Evolutionary conservation across 129 eudicot genomes (phyloP).

Genomic region (Flaveria robusta): DNA sequence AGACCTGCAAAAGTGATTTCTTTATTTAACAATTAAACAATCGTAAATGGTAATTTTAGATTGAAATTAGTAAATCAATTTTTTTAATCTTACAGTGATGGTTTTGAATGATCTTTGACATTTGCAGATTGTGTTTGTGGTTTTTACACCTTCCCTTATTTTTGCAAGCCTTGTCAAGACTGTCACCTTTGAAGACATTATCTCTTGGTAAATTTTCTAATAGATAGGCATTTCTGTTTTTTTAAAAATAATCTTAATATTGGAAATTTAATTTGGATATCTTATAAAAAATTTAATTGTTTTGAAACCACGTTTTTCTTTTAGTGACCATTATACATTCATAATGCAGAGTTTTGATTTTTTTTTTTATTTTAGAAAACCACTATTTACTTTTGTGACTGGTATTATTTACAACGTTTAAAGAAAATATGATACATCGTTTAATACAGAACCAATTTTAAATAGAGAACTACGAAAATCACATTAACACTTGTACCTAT

Average conservation of each 20-base stretch:
- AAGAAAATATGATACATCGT: neutral
- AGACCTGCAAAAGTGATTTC: neutral
- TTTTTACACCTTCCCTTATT: constrained; percentile 81
- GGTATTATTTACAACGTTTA: neutral
- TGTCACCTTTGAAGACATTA: constrained; percentile 72
- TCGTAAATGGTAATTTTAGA: neutral
- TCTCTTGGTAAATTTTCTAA: constrained; percentile 60
- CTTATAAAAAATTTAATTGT: neutral
- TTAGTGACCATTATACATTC: neutral
- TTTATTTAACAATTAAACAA: neutral
- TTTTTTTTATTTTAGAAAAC: no score
- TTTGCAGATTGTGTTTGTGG: constrained; percentile 78
- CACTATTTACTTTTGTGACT: neutral
- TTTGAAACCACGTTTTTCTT: constrained; percentile 10
- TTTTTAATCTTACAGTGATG: neutral
- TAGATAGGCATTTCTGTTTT: neutral
- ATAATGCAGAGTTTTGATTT: neutral
- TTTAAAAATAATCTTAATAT: neutral
- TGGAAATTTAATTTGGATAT: neutral
- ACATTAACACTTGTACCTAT: neutral
- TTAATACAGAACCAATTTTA: neutral
- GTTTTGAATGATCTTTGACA: neutral
- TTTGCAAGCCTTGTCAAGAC: constrained; percentile 80
- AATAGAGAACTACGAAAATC: neutral
- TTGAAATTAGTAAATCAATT: neutral